Conservation (phyloP, 495 filamentous ascomycete genomes). For the Chaetomium cochliodes region DNA sequence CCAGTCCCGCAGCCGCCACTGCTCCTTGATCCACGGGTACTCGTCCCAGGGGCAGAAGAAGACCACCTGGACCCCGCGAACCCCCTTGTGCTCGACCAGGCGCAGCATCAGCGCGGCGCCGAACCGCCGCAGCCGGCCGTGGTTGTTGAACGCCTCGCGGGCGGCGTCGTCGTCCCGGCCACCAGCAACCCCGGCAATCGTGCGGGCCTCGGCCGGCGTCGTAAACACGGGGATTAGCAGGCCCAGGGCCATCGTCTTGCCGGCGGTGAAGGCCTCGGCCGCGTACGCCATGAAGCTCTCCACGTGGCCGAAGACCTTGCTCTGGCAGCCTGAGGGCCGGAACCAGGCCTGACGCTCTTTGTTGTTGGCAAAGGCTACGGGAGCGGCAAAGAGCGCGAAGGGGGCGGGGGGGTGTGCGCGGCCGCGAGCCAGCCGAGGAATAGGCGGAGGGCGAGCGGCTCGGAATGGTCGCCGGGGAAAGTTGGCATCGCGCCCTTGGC, state of each 20-base stretch:
- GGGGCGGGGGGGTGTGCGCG: background rate
- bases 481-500: background rate
- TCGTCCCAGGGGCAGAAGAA: conserved; percentile 5
- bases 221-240: background rate
- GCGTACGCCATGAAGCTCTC: conserved; percentile 1
- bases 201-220: background rate
- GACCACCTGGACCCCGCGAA: background rate
- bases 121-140: background rate
- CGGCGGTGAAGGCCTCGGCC: background rate
- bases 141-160: background rate
- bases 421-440: conserved; percentile 7
- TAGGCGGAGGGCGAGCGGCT: background rate
- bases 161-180: background rate
- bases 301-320: background rate
- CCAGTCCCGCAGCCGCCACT: background rate
- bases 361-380: background rate
- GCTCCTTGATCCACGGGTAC: background rate
- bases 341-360: background rate
- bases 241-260: conserved; percentile 2
- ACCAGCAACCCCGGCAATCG: background rate
- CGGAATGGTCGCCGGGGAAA: background rate
- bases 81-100: background rate
- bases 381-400: background rate
- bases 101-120: background rate
- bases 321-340: background rate